These are phyloP conservation scores for Inga oerstediana DNA, from an alignment of 306 rosid species.

Conservation along the genomic window DNA sequence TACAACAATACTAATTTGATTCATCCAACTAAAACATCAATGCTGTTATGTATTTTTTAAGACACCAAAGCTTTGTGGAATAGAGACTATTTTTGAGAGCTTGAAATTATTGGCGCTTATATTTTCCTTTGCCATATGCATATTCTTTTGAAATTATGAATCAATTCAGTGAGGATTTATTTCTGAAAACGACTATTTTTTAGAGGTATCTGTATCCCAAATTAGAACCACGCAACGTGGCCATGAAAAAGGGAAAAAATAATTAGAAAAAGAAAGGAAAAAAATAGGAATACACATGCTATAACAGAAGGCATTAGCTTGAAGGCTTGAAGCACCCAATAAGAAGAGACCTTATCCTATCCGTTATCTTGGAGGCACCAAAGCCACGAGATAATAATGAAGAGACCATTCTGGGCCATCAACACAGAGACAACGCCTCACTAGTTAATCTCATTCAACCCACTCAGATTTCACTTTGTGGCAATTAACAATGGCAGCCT, in stretches of 20 bases:
- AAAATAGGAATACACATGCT: too few species aligned
- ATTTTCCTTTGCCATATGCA: too few species aligned
- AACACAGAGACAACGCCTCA: slow-evolving; percentile 4
- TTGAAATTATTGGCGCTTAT: too few species aligned
- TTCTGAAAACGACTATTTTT: background rate
- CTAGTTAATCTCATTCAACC: slow-evolving; percentile 17
- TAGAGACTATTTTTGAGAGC: too few species aligned
- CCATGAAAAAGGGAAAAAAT: background rate
- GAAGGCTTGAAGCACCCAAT: slow-evolving; percentile 52
- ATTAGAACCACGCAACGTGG: slow-evolving; percentile 55
- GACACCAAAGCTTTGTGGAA: too few species aligned
- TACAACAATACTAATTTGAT: too few species aligned
- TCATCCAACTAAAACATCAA: too few species aligned
- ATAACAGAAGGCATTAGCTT: slow-evolving; percentile 29
- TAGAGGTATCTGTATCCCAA: slow-evolving; percentile 39
- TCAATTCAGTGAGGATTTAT: too few species aligned
- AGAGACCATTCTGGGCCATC: too few species aligned
- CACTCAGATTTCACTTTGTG: background rate
- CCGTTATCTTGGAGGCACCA: slow-evolving; percentile 60
- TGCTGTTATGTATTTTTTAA: too few species aligned
- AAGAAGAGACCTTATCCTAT: slow-evolving; percentile 81
- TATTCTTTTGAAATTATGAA: too few species aligned
- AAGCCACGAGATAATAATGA: slow-evolving; percentile 52
- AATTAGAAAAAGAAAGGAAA: too few species aligned
- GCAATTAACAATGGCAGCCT: slow-evolving; percentile 75